Evolutionary conservation across 2,329 filamentous ascomycete genomes (phyloP), one percentile per base, ranked within the genome.

Genomic region (Penicillium sp.): DNA sequence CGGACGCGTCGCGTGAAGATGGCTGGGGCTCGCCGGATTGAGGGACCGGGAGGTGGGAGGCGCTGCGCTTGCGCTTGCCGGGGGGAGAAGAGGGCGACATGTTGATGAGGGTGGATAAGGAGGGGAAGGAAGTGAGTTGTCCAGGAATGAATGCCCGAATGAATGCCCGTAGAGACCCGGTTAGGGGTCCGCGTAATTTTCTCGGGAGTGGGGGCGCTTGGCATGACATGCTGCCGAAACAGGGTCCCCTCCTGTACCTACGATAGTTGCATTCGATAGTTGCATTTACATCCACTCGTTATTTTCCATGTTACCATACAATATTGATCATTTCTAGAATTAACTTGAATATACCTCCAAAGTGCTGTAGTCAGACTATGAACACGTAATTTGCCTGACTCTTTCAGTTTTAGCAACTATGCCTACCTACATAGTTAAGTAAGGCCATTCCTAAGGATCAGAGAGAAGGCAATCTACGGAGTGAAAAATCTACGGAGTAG

Each of bases 1-100:
- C 87, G 13, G 88, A 92, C 53, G 87, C 88, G 74, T 95, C 88
- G 66, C 87, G 82, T 31, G 88, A 91, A 15, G 87, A 89, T 31
- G 87, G 79, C 68, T 85, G 82, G 43, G 83, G 76, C 65, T 86
- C 81, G 47, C 73, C 66, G 54, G 76, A 72, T 28, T 28, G 27
- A 53, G 78, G 74, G 55, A 75, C 70, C 44, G 77, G 69, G 18
- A 75, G 71, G 54, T 65, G 66, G 27, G 69, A 71, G 48, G 64
- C 60, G 62, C 65, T 81, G 69, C 91, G 84, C 81, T 95, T 95
- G 72, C 91, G 86, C 78, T 95, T 95, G 62, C 78, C 80, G 20
- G 68, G 58, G 57, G 74, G 74, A 54, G 74, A 74, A 24, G 77
- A 79, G 31, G 81, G 77, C 27, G 83, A 84, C 83, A 87, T 86